phyloP scores from a whole-genome alignment of 257 asterid species.

The Solanum chiquidenum region DNA sequence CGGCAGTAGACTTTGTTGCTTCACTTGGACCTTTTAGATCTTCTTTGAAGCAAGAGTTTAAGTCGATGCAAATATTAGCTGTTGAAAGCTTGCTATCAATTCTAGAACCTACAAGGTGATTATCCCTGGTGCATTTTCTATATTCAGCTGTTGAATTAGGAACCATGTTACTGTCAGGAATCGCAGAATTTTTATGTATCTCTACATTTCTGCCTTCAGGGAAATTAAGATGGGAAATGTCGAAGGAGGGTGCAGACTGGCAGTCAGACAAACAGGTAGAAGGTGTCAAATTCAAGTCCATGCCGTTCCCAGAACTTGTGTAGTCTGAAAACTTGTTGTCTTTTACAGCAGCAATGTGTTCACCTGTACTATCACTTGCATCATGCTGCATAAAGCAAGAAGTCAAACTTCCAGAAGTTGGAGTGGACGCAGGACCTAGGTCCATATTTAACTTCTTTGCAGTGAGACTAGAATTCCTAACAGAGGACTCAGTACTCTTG shows the following conservation, averaged over 20 bases:
- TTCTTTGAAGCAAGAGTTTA: slow-evolving; percentile 10
- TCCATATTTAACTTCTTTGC: neutral
- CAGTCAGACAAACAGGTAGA: slow-evolving; percentile 1
- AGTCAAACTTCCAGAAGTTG: neutral
- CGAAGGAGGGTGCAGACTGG: neutral
- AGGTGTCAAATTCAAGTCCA: slow-evolving; percentile 44
- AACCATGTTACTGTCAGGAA: neutral
- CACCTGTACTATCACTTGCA: neutral
- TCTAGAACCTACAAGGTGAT: neutral
- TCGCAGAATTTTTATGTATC: neutral
- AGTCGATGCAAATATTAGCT: slow-evolving; percentile 16
- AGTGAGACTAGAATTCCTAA: neutral
- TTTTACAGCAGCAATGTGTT: slow-evolving; percentile 1
- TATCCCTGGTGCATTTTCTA: slow-evolving; percentile 1
- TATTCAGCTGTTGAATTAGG: neutral
- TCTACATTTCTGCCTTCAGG: neutral
- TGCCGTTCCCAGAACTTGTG: slow-evolving; percentile 4
- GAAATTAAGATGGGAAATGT: neutral
- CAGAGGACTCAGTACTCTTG: neutral
- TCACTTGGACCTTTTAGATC: neutral
- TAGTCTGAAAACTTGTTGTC: slow-evolving; percentile 11
- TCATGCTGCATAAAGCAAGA: neutral
- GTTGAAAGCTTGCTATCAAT: slow-evolving; percentile 7
- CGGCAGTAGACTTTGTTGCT: slow-evolving; percentile 1
- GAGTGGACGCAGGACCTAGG: neutral